phyloP scores from a whole-genome alignment of 2,329 filamentous ascomycete species.

The Phialemonium atrogriseum region DNA sequence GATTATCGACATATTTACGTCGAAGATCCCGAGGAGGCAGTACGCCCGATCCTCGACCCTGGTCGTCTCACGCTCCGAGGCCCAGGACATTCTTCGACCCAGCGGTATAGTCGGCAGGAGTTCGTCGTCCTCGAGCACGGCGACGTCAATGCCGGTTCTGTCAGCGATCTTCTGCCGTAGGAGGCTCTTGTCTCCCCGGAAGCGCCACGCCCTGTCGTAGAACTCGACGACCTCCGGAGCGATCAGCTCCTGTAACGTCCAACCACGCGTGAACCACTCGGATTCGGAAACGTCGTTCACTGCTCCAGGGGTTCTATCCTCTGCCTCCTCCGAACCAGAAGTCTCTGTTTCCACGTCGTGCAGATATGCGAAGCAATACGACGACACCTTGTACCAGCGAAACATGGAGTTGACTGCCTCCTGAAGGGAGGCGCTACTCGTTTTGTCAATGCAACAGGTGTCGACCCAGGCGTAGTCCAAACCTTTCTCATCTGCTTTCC shows the following conservation, averaged over 20 bases:
- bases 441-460: constrained; percentile 4
- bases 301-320: not conserved
- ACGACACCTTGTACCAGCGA: constrained; percentile 7
- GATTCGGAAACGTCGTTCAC: constrained; percentile 6
- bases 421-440: constrained; percentile 5
- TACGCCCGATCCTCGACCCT: constrained; percentile 16
- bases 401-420: constrained; percentile 12
- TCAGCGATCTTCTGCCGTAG: constrained; percentile 5
- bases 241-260: constrained; percentile 11
- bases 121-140: constrained; percentile 6
- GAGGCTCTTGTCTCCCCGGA: constrained; percentile 6
- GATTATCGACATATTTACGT: constrained; percentile 19
- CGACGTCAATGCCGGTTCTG: constrained; percentile 8
- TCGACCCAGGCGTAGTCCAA: constrained; percentile 3
- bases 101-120: constrained; percentile 9
- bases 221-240: constrained; percentile 8
- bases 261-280: constrained; percentile 9
- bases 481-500: constrained; percentile 2
- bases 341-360: constrained; percentile 5
- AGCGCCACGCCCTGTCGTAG: constrained; percentile 9
- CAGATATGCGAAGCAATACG: constrained; percentile 9
- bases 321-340: constrained; percentile 1
- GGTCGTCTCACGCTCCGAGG: constrained; percentile 12
- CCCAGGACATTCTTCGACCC: constrained; percentile 19
- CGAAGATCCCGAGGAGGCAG: constrained; percentile 13